Base-by-base conservation (phyloP, 179 eudicot species). In the Vitellaria paradoxa region DNA sequence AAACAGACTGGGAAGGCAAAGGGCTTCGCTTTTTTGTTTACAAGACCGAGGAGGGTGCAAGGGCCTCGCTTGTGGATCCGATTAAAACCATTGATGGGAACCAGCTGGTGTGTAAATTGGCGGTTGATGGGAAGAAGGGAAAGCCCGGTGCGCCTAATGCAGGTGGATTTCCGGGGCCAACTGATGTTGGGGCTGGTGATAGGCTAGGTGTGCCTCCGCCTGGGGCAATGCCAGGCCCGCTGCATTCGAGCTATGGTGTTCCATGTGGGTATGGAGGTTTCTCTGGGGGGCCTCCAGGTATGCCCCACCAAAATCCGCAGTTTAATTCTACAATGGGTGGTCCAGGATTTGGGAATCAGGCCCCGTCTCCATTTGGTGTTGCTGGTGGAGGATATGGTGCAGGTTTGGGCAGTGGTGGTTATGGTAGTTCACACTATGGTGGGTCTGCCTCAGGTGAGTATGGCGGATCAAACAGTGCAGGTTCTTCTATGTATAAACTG, bases 1-100 rank as follows among this genome's bases (percentile, higher is more conserved):
- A 84, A 89, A 73, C 86, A 83, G 74, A 76, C 75, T 2, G 92
- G 92, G 67, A 88, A 89, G 55, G 62, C 82, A 5, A 89, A 73
- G 66, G 91, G 92, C 5, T 89, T 86, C 75, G 92, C 92, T 0
- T 86, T 89, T 89, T 89, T 30, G 88, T 89, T 17, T 89, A 86
- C 62, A 88, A 85, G 75, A 87, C 82, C 0, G 91, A 82, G 69
- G 92, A 89, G 14, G 91, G 91, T 21, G 92, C 92, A 1, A 84
- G 81, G 86, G 84, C 85, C 23, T 84, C 89, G 0, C 74, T 89
- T 11, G 85, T 80, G 15, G 92, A 89, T 37, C 87, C 88, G 12
- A 73, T 78, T 23, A 87, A 89, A 81, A 76, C 45, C 47, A 76
- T 89, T 50, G 92, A 88, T 63, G 92, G 92, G 65, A 84, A 86